Conservation (phyloP, 1,284 basidiomycete genomes). For the Pyrrhoderma lamaoense region DNA sequence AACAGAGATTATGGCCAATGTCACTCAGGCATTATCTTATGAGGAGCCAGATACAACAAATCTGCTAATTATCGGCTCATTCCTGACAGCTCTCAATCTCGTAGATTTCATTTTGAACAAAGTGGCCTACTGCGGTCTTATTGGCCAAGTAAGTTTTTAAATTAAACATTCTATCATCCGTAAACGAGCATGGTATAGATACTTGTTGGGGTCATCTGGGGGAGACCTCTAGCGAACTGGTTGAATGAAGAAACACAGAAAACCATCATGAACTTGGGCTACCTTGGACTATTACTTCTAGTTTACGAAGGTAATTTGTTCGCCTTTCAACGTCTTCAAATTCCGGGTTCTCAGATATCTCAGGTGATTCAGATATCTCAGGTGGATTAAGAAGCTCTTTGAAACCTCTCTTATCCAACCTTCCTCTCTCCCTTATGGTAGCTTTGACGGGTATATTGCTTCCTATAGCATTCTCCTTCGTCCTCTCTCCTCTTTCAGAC, state of each 20-base stretch:
- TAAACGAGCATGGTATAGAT: constrained; percentile 33
- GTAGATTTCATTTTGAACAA: too few species aligned
- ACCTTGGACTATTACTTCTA: constrained; percentile 44
- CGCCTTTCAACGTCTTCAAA: too few species aligned
- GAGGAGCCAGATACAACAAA: too few species aligned
- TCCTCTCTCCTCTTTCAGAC: constrained; percentile 31
- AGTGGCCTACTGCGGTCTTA: too few species aligned
- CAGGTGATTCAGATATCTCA: constrained; percentile 17
- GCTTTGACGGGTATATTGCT: constrained; percentile 39
- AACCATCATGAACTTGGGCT: constrained; percentile 36
- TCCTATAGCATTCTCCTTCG: constrained; percentile 40
- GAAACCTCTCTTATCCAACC: constrained; percentile 30
- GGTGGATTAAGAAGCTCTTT: constrained; percentile 40
- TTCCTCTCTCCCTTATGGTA: constrained; percentile 35
- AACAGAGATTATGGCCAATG: too few species aligned
- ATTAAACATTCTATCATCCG: too few species aligned
- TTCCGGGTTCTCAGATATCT: too few species aligned
- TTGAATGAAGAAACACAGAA: constrained; percentile 26
- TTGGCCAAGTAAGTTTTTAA: too few species aligned
- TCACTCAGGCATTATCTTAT: too few species aligned
- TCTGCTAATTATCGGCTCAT: too few species aligned
- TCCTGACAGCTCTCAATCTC: too few species aligned
- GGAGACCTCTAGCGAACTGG: constrained; percentile 36
- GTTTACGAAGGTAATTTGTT: constrained; percentile 40
- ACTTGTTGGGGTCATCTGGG: constrained; percentile 40